phyloP scores from a whole-genome alignment of 2,329 filamentous ascomycete genomes.

The Phialophora macrospora region DNA sequence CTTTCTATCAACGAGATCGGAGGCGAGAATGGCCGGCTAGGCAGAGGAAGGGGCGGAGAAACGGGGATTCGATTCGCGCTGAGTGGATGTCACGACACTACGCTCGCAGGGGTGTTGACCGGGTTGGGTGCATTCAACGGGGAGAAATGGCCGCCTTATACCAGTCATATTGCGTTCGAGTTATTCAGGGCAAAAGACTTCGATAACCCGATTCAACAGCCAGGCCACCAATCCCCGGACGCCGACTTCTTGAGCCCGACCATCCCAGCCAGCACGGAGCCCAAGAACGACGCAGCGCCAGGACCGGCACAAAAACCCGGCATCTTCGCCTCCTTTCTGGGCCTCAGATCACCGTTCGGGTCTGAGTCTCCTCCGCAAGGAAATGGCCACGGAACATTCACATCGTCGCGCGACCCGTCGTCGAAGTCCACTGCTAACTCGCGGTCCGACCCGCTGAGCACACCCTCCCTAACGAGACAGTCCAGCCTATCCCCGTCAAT shows the following conservation, averaged over 20 bases:
- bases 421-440: slow-evolving; percentile 14
- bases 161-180: slow-evolving; percentile 88
- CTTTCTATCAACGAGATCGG: slow-evolving; percentile 60
- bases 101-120: slow-evolving; percentile 76
- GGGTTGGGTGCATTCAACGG: slow-evolving; percentile 78
- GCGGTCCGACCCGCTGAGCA: slow-evolving; percentile 34
- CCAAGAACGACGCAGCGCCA: slow-evolving; percentile 32
- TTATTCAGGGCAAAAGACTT: slow-evolving; percentile 68
- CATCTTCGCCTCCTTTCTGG: slow-evolving; percentile 36
- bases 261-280: slow-evolving; percentile 41
- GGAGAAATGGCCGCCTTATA: slow-evolving; percentile 87
- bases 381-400: not conserved
- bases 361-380: not conserved
- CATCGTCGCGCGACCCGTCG: slow-evolving; percentile 18
- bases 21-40: slow-evolving; percentile 46
- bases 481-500: slow-evolving; percentile 27
- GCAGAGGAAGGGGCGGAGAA: slow-evolving; percentile 54
- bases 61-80: slow-evolving; percentile 72
- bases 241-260: slow-evolving; percentile 35
- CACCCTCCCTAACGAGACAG: slow-evolving; percentile 35
- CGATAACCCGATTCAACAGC: slow-evolving; percentile 32
- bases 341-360: slow-evolving; percentile 41
- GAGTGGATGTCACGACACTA: slow-evolving; percentile 91
- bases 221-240: slow-evolving; percentile 30
- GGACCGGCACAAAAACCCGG: slow-evolving; percentile 26